Evolutionary conservation across 1,284 basidiomycete genomes (phyloP).

Genomic region (Butyriboletus regius): DNA sequence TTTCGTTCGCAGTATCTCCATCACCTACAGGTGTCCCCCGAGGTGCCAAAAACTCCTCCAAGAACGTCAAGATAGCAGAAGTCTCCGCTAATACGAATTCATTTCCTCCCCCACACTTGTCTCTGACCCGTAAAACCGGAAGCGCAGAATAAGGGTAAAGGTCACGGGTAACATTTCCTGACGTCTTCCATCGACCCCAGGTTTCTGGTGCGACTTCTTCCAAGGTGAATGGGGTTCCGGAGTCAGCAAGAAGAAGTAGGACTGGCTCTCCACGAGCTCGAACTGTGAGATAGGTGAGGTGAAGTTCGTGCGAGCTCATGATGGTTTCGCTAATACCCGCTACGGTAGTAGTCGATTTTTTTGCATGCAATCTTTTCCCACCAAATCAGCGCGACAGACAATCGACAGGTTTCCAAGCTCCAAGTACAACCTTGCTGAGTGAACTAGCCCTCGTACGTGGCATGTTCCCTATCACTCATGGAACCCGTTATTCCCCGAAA

Average conservation of each 20-base stretch:
- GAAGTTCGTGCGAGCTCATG: conserved; percentile 16
- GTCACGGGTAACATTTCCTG: conserved; percentile 14
- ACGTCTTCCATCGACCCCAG: conserved; percentile 16
- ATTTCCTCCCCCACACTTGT: conserved; percentile 4
- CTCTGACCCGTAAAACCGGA: conserved; percentile 21
- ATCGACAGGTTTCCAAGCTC: neutral
- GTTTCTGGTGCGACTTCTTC: conserved; percentile 11
- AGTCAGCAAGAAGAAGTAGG: conserved; percentile 24
- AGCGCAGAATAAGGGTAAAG: conserved; percentile 22
- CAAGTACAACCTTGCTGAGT: neutral
- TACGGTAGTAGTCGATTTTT: no score
- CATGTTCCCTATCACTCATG: no score
- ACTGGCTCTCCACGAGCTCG: conserved; percentile 26
- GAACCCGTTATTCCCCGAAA: conserved; percentile 26
- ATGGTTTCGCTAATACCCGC: no score
- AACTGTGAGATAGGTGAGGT: conserved; percentile 17
- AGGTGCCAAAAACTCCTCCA: conserved; percentile 18
- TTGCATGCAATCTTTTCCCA: neutral
- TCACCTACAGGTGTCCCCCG: conserved; percentile 13
- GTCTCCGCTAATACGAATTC: conserved; percentile 24
- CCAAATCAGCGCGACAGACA: neutral
- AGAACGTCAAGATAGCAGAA: conserved; percentile 20
- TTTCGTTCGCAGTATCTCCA: neutral
- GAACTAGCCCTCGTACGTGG: neutral
- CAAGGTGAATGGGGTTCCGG: conserved; percentile 18